Base-by-base conservation (phyloP, 345 rosid species). In the Cardamine occulta region DNA sequence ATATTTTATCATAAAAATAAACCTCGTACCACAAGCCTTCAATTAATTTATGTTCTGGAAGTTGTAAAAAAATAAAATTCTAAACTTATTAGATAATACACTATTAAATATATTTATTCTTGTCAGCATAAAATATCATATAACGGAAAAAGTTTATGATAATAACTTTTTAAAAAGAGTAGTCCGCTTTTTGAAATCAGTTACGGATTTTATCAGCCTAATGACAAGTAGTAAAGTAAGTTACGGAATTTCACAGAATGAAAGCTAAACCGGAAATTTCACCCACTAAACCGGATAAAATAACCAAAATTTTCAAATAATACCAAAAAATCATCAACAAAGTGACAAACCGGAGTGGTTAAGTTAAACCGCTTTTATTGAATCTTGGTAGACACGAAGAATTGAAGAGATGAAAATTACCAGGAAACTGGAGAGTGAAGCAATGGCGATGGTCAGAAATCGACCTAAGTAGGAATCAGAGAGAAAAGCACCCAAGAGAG, bases 401-500 rank as follows among this genome's bases (percentile, higher is more conserved):
- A 56, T 10, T 6, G 21, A 40, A 40, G 66, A 18, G 26, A 29
- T 8, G 66, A 32, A 45, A 69, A 8, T 77, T 82, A 91, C 97
- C 85, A 82, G 29, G 80, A 89, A 72, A 77, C 86, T 86, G 59
- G 82, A 78, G 72, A 89, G 56, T 68, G 95, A 89, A 52, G 89
- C 95, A 51, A 86, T 73, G 45, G 83, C 82, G 51, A 91, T 88
- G 71, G 95, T 85, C 80, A 85, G 82, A 56, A 82, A 91, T 2
- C 93, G 91, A 71, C 97, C 93, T 72, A 89, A 75, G 61, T 82
- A 86, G 15, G 93, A 83, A 84, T 91, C 95, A 63, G 93, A 79
- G 52, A 91, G 53, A 73, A 89, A 86, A 79, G 97, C 95, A 32
- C 95, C 95, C 56, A 86, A 32, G 40, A 87, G 68, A 49, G 97